Evolutionary conservation across 2,329 filamentous ascomycete species (phyloP).

Genomic region (Colletotrichum ledebouriae): DNA sequence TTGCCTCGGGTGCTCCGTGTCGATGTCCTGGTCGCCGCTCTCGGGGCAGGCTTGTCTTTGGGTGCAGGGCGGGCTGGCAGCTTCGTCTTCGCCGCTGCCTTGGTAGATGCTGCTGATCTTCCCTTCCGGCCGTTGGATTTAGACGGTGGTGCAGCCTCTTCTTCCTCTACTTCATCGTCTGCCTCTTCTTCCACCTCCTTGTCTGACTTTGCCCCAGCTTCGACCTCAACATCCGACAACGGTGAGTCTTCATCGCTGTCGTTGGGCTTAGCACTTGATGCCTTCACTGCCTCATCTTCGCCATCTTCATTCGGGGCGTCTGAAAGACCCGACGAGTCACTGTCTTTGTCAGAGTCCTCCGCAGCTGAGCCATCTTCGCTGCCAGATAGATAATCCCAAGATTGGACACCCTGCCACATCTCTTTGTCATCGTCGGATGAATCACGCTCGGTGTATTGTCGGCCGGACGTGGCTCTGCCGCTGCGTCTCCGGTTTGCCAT

Average conservation of each 20-base stretch:
- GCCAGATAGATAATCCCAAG: slow-evolving; percentile 64
- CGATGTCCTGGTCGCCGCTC: slow-evolving; percentile 31
- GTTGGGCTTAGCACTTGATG: slow-evolving; percentile 35
- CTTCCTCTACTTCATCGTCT: slow-evolving; percentile 41
- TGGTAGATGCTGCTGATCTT: slow-evolving; percentile 31
- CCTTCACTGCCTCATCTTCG: slow-evolving; percentile 42
- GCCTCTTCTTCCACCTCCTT: slow-evolving; percentile 43
- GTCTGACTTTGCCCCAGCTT: slow-evolving; percentile 39
- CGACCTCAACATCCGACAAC: slow-evolving; percentile 40
- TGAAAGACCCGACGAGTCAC: slow-evolving; percentile 32
- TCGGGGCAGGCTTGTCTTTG: slow-evolving; percentile 40
- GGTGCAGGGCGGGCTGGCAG: slow-evolving; percentile 41
- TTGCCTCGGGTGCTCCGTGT: slow-evolving; percentile 44
- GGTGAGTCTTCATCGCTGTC: slow-evolving; percentile 40
- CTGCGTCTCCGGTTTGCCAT: slow-evolving; percentile 67
- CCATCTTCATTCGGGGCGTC: slow-evolving; percentile 31
- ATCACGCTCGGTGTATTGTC: slow-evolving; percentile 68
- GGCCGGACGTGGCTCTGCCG: slow-evolving; percentile 57
- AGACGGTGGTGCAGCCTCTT: slow-evolving; percentile 35
- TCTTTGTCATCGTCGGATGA: slow-evolving; percentile 71
- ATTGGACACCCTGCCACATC: slow-evolving; percentile 71
- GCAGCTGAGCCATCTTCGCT: slow-evolving; percentile 50
- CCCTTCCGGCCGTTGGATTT: slow-evolving; percentile 41
- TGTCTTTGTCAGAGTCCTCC: slow-evolving; percentile 43
- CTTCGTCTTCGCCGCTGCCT: slow-evolving; percentile 33